phyloP scores from a whole-genome alignment of 495 filamentous ascomycete species.

The Tuber borchii region DNA sequence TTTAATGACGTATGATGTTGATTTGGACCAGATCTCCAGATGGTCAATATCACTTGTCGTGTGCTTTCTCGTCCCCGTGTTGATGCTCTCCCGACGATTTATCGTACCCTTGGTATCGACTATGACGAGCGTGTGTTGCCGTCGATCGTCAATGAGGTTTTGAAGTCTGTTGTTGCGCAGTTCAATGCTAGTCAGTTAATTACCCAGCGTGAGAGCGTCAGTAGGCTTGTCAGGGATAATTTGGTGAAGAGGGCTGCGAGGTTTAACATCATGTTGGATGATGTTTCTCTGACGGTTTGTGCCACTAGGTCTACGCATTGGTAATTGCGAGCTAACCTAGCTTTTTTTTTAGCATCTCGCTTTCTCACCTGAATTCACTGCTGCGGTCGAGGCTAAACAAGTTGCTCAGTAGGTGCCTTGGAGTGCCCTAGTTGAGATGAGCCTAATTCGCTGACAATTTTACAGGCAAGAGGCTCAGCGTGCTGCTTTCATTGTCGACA shows the following conservation, averaged over 20 bases:
- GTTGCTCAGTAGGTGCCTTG: conserved; percentile 60
- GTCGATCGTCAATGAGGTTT: conserved; percentile 95
- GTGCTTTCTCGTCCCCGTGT: conserved; percentile 87
- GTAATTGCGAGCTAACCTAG: not conserved
- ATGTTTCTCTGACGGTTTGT: conserved; percentile 91
- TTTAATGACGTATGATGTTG: not conserved
- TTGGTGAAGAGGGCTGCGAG: conserved; percentile 80
- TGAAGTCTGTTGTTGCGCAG: conserved; percentile 97
- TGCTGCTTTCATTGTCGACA: conserved; percentile 96
- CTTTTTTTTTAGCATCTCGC: conserved; percentile 68
- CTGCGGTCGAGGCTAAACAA: conserved; percentile 97
- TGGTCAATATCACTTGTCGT: conserved; percentile 99
- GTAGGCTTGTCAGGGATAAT: conserved; percentile 84
- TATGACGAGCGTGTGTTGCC: conserved; percentile 96
- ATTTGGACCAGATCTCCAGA: conserved; percentile 66
- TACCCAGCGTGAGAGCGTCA: conserved; percentile 95
- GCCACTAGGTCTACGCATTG: not conserved
- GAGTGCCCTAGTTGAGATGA: not conserved
- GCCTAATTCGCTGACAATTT: not conserved
- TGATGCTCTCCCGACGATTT: conserved; percentile 87
- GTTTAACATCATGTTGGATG: conserved; percentile 95
- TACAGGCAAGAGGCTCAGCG: conserved; percentile 83
- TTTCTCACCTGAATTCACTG: conserved; percentile 98
- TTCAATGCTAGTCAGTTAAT: conserved; percentile 99
- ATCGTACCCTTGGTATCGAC: conserved; percentile 88